Conservation (phyloP, 805 yeast genomes). For the Wickerhamiella spandovensis region DNA sequence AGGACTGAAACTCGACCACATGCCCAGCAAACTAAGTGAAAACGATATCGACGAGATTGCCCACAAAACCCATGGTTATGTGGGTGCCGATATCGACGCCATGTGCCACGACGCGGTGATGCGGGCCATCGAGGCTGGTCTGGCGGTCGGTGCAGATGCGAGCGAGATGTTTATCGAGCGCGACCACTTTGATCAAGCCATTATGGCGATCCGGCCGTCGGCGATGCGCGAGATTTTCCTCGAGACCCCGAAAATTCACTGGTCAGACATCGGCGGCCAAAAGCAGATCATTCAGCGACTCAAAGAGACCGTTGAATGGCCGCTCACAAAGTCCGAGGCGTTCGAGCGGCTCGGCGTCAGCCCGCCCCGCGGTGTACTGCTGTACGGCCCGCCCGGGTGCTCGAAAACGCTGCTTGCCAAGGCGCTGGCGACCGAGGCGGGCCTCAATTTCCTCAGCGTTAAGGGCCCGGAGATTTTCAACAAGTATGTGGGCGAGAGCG, state of each 20-base stretch:
- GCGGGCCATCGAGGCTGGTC: slow-evolving; percentile 58
- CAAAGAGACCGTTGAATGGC: slow-evolving; percentile 83
- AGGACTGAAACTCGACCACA: slow-evolving; percentile 41
- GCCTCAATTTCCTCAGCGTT: slow-evolving; percentile 83
- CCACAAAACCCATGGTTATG: slow-evolving; percentile 84
- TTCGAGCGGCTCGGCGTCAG: slow-evolving; percentile 65
- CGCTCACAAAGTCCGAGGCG: slow-evolving; percentile 67
- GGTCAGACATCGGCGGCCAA: slow-evolving; percentile 97
- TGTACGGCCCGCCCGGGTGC: slow-evolving; percentile 98
- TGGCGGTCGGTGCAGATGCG: slow-evolving; percentile 19
- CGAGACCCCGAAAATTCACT: slow-evolving; percentile 85
- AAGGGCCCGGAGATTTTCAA: slow-evolving; percentile 95
- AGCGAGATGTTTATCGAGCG: slow-evolving; percentile 34
- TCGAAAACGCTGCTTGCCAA: slow-evolving; percentile 91
- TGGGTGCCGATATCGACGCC: slow-evolving; percentile 90
- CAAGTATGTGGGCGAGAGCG: slow-evolving; percentile 93
- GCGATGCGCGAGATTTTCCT: slow-evolving; percentile 94
- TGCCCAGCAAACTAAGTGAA: slow-evolving; percentile 41
- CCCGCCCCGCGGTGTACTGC: slow-evolving; percentile 84
- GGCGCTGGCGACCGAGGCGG: slow-evolving; percentile 91
- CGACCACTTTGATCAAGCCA: slow-evolving; percentile 54
- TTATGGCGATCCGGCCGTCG: slow-evolving; percentile 77
- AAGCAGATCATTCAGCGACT: slow-evolving; percentile 65
- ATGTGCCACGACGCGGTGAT: slow-evolving; percentile 79
- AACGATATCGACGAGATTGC: slow-evolving; percentile 55